These are phyloP conservation scores for Aotearoamyces nothofagi DNA, from an alignment of 2,329 filamentous ascomycete species.

Conservation along the genomic window DNA sequence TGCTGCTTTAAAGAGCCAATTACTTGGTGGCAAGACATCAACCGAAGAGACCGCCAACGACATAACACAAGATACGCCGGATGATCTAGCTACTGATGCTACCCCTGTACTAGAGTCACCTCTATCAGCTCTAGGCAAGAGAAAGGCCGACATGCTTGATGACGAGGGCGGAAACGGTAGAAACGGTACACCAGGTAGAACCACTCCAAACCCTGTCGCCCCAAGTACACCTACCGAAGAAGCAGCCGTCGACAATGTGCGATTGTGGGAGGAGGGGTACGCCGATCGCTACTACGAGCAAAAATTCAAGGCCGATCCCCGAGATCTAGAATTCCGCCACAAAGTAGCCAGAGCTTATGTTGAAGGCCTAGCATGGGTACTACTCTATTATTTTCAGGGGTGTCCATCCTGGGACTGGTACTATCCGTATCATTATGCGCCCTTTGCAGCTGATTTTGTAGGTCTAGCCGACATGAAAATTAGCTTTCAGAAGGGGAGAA, in stretches of 20 bases:
- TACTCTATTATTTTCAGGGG: slow-evolving; percentile 95
- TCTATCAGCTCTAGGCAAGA: slow-evolving; percentile 48
- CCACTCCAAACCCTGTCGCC: slow-evolving; percentile 35
- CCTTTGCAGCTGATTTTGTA: slow-evolving; percentile 90
- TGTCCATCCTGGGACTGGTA: slow-evolving; percentile 99
- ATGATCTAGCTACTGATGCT: slow-evolving; percentile 1
- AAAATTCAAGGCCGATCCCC: slow-evolving; percentile 76
- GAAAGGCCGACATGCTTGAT: slow-evolving; percentile 60
- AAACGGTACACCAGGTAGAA: slow-evolving; percentile 42
- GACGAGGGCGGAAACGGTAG: no score
- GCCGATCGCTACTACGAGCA: slow-evolving; percentile 93
- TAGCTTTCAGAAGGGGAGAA: slow-evolving; percentile 67
- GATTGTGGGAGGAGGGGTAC: slow-evolving; percentile 91
- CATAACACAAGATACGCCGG: slow-evolving; percentile 4
- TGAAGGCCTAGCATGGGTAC: slow-evolving; percentile 87
- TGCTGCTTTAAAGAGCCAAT: slow-evolving; percentile 67
- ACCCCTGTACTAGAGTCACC: slow-evolving; percentile 16
- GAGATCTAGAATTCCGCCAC: slow-evolving; percentile 74
- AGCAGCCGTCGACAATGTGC: slow-evolving; percentile 63
- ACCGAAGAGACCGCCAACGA: slow-evolving; percentile 7
- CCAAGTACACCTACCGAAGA: slow-evolving; percentile 37
- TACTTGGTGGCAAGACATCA: slow-evolving; percentile 34
- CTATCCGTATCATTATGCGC: slow-evolving; percentile 96
- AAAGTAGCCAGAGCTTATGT: slow-evolving; percentile 85
- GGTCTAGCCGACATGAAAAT: slow-evolving; percentile 67